phyloP scores from a whole-genome alignment of 352 stramenopile species.

The Phytophthora sp. region DNA sequence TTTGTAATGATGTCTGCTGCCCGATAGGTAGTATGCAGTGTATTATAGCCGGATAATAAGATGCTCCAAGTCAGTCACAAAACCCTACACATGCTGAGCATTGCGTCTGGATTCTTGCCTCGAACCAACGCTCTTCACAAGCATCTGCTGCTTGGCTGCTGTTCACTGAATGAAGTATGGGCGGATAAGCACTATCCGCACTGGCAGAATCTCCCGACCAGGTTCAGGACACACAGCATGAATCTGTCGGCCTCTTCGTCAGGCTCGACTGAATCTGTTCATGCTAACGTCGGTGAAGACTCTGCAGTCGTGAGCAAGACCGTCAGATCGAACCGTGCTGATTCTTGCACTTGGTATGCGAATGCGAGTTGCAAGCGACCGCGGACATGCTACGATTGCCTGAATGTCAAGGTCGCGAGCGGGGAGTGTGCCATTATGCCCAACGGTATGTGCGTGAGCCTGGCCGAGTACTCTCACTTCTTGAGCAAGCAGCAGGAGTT shows the following conservation, averaged over 20 bases:
- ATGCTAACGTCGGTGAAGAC: slow-evolving; percentile 6
- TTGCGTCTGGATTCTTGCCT: slow-evolving; percentile 22
- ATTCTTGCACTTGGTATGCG: slow-evolving; percentile 49
- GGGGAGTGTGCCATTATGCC: slow-evolving; percentile 34
- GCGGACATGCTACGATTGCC: slow-evolving; percentile 62
- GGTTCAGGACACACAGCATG: slow-evolving; percentile 14
- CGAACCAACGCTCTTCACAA: slow-evolving; percentile 6
- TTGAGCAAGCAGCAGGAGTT: slow-evolving; percentile 29
- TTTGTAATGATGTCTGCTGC: too few species aligned
- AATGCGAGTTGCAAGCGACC: slow-evolving; percentile 38
- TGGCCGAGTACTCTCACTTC: slow-evolving; percentile 27
- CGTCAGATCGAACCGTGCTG: slow-evolving; percentile 22
- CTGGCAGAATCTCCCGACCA: slow-evolving; percentile 2
- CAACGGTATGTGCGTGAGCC: slow-evolving; percentile 31
- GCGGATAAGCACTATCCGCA: slow-evolving; percentile 1
- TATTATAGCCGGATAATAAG: slow-evolving; percentile 4
- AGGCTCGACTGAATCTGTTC: slow-evolving; percentile 3
- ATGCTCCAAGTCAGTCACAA: slow-evolving; percentile 5
- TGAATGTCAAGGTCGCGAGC: slow-evolving; percentile 43
- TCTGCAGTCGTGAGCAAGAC: slow-evolving; percentile 26
- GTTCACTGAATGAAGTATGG: slow-evolving; percentile 27
- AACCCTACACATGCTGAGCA: slow-evolving; percentile 28
- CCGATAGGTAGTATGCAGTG: too few species aligned
- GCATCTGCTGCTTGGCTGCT: slow-evolving; percentile 27
- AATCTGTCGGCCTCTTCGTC: slow-evolving; percentile 27